phyloP scores from a whole-genome alignment of 2,329 filamentous ascomycete species.

The Hyphodiscus sp. region DNA sequence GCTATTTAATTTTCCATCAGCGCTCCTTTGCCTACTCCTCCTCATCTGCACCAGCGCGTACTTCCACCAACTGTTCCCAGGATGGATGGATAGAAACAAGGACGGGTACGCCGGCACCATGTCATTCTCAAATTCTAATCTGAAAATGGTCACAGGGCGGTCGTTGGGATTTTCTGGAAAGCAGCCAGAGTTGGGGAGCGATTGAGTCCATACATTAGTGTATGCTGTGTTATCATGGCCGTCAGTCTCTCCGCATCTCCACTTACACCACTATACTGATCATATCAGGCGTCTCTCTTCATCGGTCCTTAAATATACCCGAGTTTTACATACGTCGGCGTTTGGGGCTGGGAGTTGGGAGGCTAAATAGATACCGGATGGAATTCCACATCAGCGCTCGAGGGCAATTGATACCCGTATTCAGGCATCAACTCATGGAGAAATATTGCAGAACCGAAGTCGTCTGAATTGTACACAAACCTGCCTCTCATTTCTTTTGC shows the following conservation, averaged over 20 bases:
- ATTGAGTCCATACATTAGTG: constrained; percentile 88
- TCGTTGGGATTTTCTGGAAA: constrained; percentile 83
- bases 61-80: constrained; percentile 81
- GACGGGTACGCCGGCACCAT: constrained; percentile 57
- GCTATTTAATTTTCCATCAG: constrained; percentile 97
- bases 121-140: neutral
- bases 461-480: neutral
- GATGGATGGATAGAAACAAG: constrained; percentile 88
- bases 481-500: neutral
- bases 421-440: neutral
- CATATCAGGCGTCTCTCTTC: constrained; percentile 26
- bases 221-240: constrained; percentile 92
- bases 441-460: neutral
- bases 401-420: neutral
- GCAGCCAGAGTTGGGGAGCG: constrained; percentile 87
- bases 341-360: constrained; percentile 11
- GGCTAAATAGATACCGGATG: constrained; percentile 2
- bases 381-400: neutral
- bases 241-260: constrained; percentile 44
- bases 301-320: constrained; percentile 24
- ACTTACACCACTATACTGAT: constrained; percentile 8
- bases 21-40: constrained; percentile 88
- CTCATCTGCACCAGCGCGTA: constrained; percentile 96
- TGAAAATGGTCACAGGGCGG: constrained; percentile 18
- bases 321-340: constrained; percentile 14